phyloP scores from a whole-genome alignment of 345 rosid species.

The Nephelium lappaceum region DNA sequence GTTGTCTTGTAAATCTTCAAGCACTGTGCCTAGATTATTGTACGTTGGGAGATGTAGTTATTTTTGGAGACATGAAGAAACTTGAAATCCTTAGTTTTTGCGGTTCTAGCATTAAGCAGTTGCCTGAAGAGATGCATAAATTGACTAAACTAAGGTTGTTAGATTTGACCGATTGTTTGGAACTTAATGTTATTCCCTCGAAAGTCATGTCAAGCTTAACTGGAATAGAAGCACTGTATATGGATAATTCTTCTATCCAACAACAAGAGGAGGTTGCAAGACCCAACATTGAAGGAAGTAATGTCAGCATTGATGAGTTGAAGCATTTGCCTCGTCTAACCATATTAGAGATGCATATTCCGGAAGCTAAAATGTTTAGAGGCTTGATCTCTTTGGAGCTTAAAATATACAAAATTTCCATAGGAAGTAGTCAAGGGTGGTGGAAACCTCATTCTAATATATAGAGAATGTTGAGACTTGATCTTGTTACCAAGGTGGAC shows the following conservation, averaged over 20 bases:
- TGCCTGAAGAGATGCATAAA: constrained; percentile 6
- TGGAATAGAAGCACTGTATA: constrained; percentile 23
- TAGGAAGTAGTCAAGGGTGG: not conserved
- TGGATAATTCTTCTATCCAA: not conserved
- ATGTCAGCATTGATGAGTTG: constrained; percentile 26
- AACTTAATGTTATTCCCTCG: constrained; percentile 14
- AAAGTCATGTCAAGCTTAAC: constrained; percentile 18
- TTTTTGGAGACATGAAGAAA: constrained; percentile 17
- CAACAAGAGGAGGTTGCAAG: constrained; percentile 13
- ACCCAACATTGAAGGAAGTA: not conserved
- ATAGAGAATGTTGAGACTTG: not conserved
- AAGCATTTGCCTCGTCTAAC: not conserved
- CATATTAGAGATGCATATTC: constrained; percentile 19
- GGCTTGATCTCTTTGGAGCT: constrained; percentile 11
- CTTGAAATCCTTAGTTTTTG: constrained; percentile 26
- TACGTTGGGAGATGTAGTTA: not conserved
- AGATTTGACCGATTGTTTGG: constrained; percentile 17
- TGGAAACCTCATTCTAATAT: too few species aligned
- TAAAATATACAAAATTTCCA: constrained; percentile 8
- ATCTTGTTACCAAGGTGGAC: not conserved
- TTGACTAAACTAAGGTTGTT: constrained; percentile 17
- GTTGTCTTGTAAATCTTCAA: constrained; percentile 12
- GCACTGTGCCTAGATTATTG: constrained; percentile 22
- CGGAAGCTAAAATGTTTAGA: not conserved
- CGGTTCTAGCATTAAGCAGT: not conserved